Base-by-base conservation (phyloP, 1,284 basidiomycete genomes). In the Erythrobasidium hasegawianum region DNA sequence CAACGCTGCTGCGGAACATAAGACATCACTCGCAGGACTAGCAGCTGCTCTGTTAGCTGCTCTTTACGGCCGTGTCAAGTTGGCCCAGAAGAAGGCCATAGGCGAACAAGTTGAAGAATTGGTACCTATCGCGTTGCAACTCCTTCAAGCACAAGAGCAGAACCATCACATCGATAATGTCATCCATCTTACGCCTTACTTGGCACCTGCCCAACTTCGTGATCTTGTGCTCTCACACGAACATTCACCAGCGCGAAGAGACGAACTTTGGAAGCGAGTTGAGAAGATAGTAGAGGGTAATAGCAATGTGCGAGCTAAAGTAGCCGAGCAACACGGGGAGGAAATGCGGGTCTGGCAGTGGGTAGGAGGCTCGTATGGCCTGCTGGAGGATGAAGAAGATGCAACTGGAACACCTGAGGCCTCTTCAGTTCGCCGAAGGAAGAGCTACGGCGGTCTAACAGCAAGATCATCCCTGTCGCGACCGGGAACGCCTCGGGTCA, bases 251-350 rank as follows among this genome's bases (percentile, higher is more conserved):
- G 76, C 82, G 7, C 79, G 80, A 29, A 83, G 93, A 54, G 83
- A 84, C 66, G 81, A 84, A 39, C 74, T 97, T 38, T 99, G 96
- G 96, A 81, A 84, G 54, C 83, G 84, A 67, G 96, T 99, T 47
- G 88, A 90, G 75, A 84, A 83, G 55, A 80, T 93, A 52, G 90
- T 98, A 1, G 95, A 98, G 79, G 85, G 85, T 61, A 98, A 99
- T 78, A 85, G 91, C 18, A 99, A 99, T 78, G 90, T 98, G 18
- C 84, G 90, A 64, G 86, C 87, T 26, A 88, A 90, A 75, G 82
- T 95, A 69, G 88, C 90, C 76, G 93, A 97, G 78, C 84, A 90
- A 53, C 82, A 83, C 69, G 93, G 91, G 57, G 95, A 83, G 71
- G 77, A 81, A 69, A 78, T 80, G 74, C 77, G 80, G 64, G 82